Conservation (phyloP, 495 filamentous ascomycete genomes). For the Aspergillus taichungensis region DNA sequence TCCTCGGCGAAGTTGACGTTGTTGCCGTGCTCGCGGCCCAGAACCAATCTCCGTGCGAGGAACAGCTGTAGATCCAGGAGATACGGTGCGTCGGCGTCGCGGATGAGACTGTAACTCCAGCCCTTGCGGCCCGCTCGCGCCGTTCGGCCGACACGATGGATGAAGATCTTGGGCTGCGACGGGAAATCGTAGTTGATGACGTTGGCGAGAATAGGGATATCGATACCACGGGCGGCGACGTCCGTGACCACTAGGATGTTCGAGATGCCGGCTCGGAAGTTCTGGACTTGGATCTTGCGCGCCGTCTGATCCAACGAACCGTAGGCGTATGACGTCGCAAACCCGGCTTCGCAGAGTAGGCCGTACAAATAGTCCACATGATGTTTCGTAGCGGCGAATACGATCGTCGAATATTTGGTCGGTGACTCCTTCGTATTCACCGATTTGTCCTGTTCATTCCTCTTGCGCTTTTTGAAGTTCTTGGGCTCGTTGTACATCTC, state of each 20-base stretch:
- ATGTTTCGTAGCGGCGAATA: slow-evolving; percentile 93
- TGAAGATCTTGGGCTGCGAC: slow-evolving; percentile 90
- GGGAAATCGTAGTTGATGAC: slow-evolving; percentile 99
- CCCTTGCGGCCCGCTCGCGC: slow-evolving; percentile 85
- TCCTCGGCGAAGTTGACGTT: slow-evolving; percentile 65
- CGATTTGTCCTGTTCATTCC: slow-evolving; percentile 29
- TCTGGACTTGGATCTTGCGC: slow-evolving; percentile 78
- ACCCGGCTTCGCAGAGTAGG: slow-evolving; percentile 65
- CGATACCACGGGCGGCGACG: slow-evolving; percentile 92
- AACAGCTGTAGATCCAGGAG: slow-evolving; percentile 94
- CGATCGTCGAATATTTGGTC: slow-evolving; percentile 71
- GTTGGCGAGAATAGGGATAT: slow-evolving; percentile 92
- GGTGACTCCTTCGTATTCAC: slow-evolving; percentile 32
- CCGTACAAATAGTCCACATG: slow-evolving; percentile 90
- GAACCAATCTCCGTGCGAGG: slow-evolving; percentile 66
- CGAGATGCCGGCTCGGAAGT: slow-evolving; percentile 73
- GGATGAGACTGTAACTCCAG: slow-evolving; percentile 90
- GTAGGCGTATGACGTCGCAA: slow-evolving; percentile 85
- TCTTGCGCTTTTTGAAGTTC: slow-evolving; percentile 59
- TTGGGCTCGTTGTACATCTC: slow-evolving; percentile 39
- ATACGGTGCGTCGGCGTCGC: slow-evolving; percentile 79
- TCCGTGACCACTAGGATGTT: slow-evolving; percentile 96
- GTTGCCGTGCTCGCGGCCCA: slow-evolving; percentile 48
- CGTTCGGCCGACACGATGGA: slow-evolving; percentile 92
- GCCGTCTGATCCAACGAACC: slow-evolving; percentile 90